These are phyloP conservation scores for Hypoxylon sp. DNA, from an alignment of 2,329 filamentous ascomycete species.

Conservation along the genomic window DNA sequence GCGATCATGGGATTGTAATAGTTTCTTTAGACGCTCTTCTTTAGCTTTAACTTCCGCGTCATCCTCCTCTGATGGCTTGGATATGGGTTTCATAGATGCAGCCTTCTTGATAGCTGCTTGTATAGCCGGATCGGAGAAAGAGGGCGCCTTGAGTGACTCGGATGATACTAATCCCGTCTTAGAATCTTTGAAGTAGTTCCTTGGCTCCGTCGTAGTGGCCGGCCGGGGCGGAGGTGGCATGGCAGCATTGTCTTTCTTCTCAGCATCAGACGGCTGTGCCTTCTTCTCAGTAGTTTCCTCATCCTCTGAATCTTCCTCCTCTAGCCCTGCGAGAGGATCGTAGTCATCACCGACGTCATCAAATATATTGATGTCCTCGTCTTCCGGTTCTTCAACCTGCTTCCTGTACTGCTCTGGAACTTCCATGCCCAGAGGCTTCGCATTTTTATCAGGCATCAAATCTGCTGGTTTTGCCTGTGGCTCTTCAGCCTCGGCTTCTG, in stretches of 20 bases:
- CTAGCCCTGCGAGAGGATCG: conserved; percentile 74
- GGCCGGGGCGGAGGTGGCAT: conserved; percentile 66
- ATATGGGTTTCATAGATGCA: conserved; percentile 71
- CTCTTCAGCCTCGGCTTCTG: conserved; percentile 54
- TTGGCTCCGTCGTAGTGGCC: conserved; percentile 55
- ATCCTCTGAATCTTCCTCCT: conserved; percentile 58
- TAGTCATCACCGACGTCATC: conserved; percentile 77
- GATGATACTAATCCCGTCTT: conserved; percentile 69
- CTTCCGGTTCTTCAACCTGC: conserved; percentile 64
- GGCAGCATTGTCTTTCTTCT: conserved; percentile 47
- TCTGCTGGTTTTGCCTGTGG: conserved; percentile 58
- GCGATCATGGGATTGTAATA: conserved; percentile 80
- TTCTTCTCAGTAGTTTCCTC: conserved; percentile 47
- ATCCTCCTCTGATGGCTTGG: conserved; percentile 58
- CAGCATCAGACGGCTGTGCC: conserved; percentile 38
- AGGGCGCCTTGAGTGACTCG: conserved; percentile 66
- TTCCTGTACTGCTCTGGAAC: conserved; percentile 72
- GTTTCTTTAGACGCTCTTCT: conserved; percentile 78
- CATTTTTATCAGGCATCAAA: conserved; percentile 69
- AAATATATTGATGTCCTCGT: conserved; percentile 75
- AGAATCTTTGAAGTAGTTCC: conserved; percentile 75
- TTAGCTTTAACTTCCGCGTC: conserved; percentile 68
- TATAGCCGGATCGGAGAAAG: conserved; percentile 81
- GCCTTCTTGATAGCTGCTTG: conserved; percentile 90
- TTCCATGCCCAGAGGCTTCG: conserved; percentile 75